A percentile compares a stretch with the other conserved stretches of the same genome.
These are phyloP conservation scores for Penicillium maclennaniae DNA, from an alignment of 495 filamentous ascomycete genomes.

Conservation along the genomic window DNA sequence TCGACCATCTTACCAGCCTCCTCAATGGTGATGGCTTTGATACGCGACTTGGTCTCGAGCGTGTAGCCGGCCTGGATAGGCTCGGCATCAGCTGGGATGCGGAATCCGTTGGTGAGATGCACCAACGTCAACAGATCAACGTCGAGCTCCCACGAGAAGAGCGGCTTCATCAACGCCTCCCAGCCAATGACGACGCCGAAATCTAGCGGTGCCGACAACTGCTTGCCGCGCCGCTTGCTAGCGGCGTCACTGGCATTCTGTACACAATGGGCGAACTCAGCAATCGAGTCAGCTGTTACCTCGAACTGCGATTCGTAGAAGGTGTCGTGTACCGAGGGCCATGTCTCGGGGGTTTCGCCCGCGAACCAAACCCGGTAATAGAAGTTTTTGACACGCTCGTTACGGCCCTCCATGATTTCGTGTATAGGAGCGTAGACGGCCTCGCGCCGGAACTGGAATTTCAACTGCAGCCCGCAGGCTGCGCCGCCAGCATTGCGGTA, in stretches of 20 bases:
- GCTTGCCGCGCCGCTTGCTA: constrained; percentile 91
- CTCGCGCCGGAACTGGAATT: constrained; percentile 85
- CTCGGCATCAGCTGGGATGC: constrained; percentile 94
- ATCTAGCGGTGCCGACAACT: constrained; percentile 95
- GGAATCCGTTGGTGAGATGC: constrained; percentile 93
- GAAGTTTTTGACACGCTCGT: constrained; percentile 95
- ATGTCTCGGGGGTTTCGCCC: constrained; percentile 71
- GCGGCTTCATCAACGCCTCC: constrained; percentile 98
- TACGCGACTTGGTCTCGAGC: constrained; percentile 86
- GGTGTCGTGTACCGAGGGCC: constrained; percentile 82
- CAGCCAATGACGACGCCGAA: constrained; percentile 98
- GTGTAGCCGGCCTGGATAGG: constrained; percentile 92
- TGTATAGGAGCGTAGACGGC: constrained; percentile 91
- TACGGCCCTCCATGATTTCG: constrained; percentile 91
- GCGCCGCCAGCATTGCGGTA: constrained; percentile 76
- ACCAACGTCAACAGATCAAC: constrained; percentile 93
- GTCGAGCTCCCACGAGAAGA: constrained; percentile 91
- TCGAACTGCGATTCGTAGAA: no score
- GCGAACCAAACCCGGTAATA: constrained; percentile 96
- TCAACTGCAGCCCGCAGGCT: constrained; percentile 73
- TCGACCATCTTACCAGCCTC: constrained; percentile 99
- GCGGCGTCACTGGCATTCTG: constrained; percentile 99
- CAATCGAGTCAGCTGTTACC: no score
- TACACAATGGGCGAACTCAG: constrained; percentile 98
- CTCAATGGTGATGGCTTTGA: constrained; percentile 97